A percentile compares a stretch with the other conserved stretches of the same genome.
Conservation (phyloP, 2,329 filamentous ascomycete genomes). For the Colletotrichum filicis region DNA sequence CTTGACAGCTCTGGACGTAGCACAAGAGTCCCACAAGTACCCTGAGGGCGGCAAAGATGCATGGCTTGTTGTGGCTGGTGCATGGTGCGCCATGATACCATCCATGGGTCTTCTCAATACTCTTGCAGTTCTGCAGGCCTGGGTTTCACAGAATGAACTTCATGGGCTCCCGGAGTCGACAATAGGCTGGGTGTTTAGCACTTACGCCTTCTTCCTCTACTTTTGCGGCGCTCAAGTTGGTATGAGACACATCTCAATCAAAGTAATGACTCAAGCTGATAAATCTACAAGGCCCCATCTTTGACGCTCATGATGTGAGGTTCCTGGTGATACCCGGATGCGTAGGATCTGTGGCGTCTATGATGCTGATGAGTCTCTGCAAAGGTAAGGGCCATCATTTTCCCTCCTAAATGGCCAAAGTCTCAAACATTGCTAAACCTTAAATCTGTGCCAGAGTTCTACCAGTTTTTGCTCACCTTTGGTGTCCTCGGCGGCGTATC, state of each 20-base stretch:
- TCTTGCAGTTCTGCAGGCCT: slow-evolving; percentile 74
- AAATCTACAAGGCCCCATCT: slow-evolving; percentile 63
- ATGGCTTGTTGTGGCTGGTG: slow-evolving; percentile 78
- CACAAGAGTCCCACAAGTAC: slow-evolving; percentile 51
- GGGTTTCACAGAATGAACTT: slow-evolving; percentile 73
- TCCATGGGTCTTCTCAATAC: slow-evolving; percentile 75
- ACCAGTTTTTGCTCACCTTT: slow-evolving; percentile 78
- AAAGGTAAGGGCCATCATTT: slow-evolving; percentile 46
- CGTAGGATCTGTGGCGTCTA: slow-evolving; percentile 62
- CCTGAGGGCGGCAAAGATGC: slow-evolving; percentile 76
- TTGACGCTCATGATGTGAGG: slow-evolving; percentile 74
- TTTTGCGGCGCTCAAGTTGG: slow-evolving; percentile 77
- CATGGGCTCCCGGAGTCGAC: slow-evolving; percentile 65
- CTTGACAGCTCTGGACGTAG: neutral
- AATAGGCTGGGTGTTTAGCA: slow-evolving; percentile 79
- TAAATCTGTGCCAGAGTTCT: slow-evolving; percentile 58
- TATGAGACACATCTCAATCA: neutral
- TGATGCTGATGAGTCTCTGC: slow-evolving; percentile 70
- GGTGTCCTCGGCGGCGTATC: slow-evolving; percentile 74
- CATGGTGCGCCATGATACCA: slow-evolving; percentile 73
- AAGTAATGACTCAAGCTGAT: neutral
- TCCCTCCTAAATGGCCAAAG: too few relatives aligned
- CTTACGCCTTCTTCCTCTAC: slow-evolving; percentile 77
- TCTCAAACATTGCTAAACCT: neutral
- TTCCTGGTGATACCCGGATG: slow-evolving; percentile 68